Evolutionary conservation across 352 stramenopile genomes (phyloP).

Genomic region (Globisporangium recalcitrans): DNA sequence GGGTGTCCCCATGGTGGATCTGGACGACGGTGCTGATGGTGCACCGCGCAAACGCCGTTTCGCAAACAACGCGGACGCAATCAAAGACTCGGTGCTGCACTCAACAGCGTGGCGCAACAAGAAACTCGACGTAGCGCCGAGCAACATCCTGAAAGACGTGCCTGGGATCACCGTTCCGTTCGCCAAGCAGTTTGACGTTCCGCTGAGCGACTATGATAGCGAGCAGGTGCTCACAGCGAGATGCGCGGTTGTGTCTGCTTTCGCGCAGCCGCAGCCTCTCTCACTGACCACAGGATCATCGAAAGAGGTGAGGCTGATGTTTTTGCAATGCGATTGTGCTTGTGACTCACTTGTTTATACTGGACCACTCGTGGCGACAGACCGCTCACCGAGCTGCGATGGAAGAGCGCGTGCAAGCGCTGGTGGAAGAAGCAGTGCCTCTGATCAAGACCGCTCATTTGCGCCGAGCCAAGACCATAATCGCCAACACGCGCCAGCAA

Average conservation of each 20-base stretch:
- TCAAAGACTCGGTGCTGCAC: constrained; percentile 42
- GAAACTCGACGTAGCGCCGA: constrained; percentile 24
- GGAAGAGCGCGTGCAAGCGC: constrained; percentile 24
- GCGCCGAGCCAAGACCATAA: constrained; percentile 24
- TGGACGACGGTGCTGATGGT: constrained; percentile 20
- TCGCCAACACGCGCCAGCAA: constrained; percentile 37
- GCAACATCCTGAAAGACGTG: constrained; percentile 37
- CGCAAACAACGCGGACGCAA: constrained; percentile 28
- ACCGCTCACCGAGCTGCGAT: constrained; percentile 17
- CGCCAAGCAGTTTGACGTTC: constrained; percentile 25
- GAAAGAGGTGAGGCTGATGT: constrained; percentile 7
- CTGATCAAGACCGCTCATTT: constrained; percentile 31
- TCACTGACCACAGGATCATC: constrained; percentile 22
- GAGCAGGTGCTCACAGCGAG: constrained; percentile 22
- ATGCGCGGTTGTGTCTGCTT: constrained; percentile 21
- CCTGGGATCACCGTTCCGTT: constrained; percentile 28
- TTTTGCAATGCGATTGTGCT: neutral
- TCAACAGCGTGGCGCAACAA: constrained; percentile 63
- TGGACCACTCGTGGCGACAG: constrained; percentile 5
- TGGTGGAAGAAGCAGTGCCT: constrained; percentile 40
- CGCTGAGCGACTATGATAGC: constrained; percentile 38
- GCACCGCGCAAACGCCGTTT: constrained; percentile 21
- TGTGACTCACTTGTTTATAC: neutral
- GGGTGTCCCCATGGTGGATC: constrained; percentile 20
- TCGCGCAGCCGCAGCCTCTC: constrained; percentile 19